Percentiles rank a stretch among this genome's conserved stretches.
Conservation (phyloP, 805 yeast species). For the Pichia scutulata region DNA sequence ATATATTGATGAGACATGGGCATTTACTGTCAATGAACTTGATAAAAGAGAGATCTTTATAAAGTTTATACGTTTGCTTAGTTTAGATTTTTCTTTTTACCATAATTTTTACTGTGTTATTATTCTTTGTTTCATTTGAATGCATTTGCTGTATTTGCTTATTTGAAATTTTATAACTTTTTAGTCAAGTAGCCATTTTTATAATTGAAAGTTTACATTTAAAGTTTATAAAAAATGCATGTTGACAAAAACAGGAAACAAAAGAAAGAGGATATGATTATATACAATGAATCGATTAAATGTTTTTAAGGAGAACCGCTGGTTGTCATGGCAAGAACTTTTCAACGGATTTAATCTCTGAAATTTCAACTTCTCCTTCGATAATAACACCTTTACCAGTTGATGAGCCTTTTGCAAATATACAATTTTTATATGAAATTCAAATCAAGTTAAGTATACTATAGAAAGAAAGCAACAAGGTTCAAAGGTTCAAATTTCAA, state of each 20-base stretch:
- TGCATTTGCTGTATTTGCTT: background rate
- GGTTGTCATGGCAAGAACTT: constrained; percentile 93
- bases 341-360: constrained; percentile 63
- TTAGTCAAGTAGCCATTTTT: background rate
- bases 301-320: constrained; percentile 69
- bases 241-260: background rate
- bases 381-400: constrained; percentile 59
- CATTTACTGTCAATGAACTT: constrained; percentile 64
- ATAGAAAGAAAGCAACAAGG: too few species aligned
- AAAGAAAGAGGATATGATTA: background rate
- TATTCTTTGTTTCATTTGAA: background rate
- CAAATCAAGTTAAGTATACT: too few species aligned
- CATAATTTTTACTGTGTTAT: background rate
- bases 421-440: too few species aligned
- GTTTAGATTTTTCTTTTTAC: too few species aligned
- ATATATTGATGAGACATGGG: constrained; percentile 66
- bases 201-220: background rate
- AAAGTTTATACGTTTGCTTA: background rate
- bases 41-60: constrained; percentile 35
- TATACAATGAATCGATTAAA: constrained; percentile 25
- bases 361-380: constrained; percentile 61
- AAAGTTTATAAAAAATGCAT: background rate
- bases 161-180: too few species aligned
- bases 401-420: constrained; percentile 53
- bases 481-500: too few species aligned